Evolutionary conservation across 306 rosid genomes (phyloP), one percentile per base, ranked within the genome.

Genomic region (Inga oerstediana): DNA sequence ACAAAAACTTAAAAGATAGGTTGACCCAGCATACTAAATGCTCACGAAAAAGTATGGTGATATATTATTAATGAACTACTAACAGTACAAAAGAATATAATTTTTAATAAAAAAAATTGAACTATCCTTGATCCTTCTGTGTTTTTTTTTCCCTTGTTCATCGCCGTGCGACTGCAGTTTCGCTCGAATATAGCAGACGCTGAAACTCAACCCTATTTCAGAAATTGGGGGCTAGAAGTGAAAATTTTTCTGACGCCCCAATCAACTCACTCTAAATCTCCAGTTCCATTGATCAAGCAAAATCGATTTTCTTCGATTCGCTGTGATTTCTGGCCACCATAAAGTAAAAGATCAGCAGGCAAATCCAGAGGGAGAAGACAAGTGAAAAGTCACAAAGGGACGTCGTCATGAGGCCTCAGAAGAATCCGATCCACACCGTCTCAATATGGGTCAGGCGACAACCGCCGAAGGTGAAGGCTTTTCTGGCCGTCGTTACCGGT

Each of bases 381-480:
- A 41, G 17, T 9, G 7, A n/a, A 39, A 59, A 37, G 52, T 27
- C 27, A 39, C 3, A 41, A 17, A 5, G 19, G 44, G 32, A 8
- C 44, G 22, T 39, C 22, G 27, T 20, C 59, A 91, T 90, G 96
- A 91, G 90, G 93, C 83, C 87, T 71, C 86, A 78, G 81, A 89
- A 7, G 71, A 91, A 74, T 72, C 78, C 91, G 89, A 93, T 94
- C 88, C 92, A 91, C 75, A 83, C 89, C 12, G 84, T 87, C 4
- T 67, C 89, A 39, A 81, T 89, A 89, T 94, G 98, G 97, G 87
- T 93, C 56, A 88, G 97, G 51, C 90, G 92, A 37, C 97, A 94
- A 62, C 98, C 98, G 6, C 96, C 98, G 20, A 94, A 94, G 88
- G 97, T 91, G 45, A 93, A 94, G 90, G 97, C 92, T 82, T 94